Base-by-base conservation (phyloP, 2,329 filamentous ascomycete genomes). In the Colletotrichum orbiculare region DNA sequence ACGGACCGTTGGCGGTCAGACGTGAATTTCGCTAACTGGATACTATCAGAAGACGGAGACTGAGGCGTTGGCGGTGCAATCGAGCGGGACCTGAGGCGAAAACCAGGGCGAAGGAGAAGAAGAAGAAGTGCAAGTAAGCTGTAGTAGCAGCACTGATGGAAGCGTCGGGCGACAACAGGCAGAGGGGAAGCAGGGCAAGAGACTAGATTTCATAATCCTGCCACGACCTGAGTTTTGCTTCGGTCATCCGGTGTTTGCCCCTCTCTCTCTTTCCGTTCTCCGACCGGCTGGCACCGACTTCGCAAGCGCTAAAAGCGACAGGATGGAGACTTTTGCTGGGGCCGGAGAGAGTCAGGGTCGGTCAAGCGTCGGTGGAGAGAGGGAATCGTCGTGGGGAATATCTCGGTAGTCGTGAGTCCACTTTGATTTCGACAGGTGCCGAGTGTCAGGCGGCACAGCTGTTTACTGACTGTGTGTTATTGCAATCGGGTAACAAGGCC, bases 261-360 rank as follows among this genome's bases (percentile, higher is more conserved):
- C 63, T 65, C 41, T 13, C 12, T 43, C 42, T 43, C 12, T 13
- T 15, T 43, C 42, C 42, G 42, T 13, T 43, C 13, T n/a, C 15
- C 41, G 58, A 53, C 59, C 58, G 57, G 52, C 39, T 39, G 47
- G 41, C 58, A 52, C 63, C 52, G 62, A 62, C 52, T 43, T 65
- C 58, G 52, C 62, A 65, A 62, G 62, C 62, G 58, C 62, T 62
- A 65, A 62, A 53, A 56, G 45, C 55, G 46, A 50, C 46, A 9
- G 58, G 52, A 49, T 57, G 54, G 54, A 57, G 47, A 34, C 25
- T 46, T 1, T n/a, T 15, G 25, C 41, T 60, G 39, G 15, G 25
- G 39, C 37, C 15, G 12, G 56, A 46, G 43, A 48, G 56, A 54
- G 37, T 41, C 25, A 33, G 49, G 41, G 52, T 52, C 57, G 57